Conservation (phyloP, 768 basidiomycete genomes). For the Mrakia hoshinonis region DNA sequence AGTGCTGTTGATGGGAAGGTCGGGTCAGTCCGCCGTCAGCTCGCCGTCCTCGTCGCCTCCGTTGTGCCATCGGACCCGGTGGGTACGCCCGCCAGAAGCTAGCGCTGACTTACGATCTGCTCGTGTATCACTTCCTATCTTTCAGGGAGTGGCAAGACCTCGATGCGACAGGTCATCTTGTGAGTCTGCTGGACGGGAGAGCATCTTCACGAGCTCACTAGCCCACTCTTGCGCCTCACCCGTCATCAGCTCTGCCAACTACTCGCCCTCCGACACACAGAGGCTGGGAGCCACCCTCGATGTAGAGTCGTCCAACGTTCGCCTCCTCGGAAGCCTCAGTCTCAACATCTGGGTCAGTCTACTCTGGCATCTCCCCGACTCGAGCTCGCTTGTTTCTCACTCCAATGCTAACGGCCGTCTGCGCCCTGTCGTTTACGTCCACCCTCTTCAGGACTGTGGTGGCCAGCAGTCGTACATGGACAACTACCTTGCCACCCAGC, state of each 20-base stretch:
- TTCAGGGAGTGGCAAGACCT: conserved; percentile 59
- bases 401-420: neutral
- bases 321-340: conserved; percentile 90
- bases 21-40: conserved; percentile 44
- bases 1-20: conserved; percentile 95
- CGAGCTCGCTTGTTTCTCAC: neutral
- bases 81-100: too few species aligned
- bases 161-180: conserved; percentile 99
- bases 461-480: conserved; percentile 99
- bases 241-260: conserved; percentile 51
- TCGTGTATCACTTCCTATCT: too few species aligned
- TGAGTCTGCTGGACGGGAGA: conserved; percentile 37
- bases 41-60: too few species aligned
- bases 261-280: conserved; percentile 81
- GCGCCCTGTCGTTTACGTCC: conserved; percentile 38
- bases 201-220: neutral
- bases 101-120: too few species aligned
- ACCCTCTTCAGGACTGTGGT: conserved; percentile 81
- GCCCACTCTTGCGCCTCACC: conserved; percentile 26
- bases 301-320: conserved; percentile 93
- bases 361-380: conserved; percentile 9
- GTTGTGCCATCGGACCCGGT: too few species aligned
- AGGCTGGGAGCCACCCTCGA: conserved; percentile 94
- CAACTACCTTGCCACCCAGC: conserved; percentile 82
- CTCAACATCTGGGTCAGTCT: conserved; percentile 44